A percentile compares a stretch with the other conserved stretches of the same genome.
Conservation (phyloP, 805 yeast genomes). For the Saccharomycopsis schoenii region DNA sequence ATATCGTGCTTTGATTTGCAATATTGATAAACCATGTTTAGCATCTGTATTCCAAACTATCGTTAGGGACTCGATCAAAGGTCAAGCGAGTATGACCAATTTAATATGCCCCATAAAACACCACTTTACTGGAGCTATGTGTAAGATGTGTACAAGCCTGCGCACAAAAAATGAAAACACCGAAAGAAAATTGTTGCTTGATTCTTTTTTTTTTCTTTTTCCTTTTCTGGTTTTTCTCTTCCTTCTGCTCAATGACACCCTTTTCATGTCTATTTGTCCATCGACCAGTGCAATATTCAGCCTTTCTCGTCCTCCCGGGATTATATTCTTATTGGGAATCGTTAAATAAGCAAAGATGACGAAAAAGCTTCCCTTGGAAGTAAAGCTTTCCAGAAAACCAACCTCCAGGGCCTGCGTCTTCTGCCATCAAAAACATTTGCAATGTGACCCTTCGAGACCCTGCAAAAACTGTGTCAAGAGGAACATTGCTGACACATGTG, state of each 20-base stretch:
- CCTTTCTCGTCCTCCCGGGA: no score
- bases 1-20: neutral
- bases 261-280: no score
- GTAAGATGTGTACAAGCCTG: neutral
- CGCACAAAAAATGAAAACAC: neutral
- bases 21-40: no score
- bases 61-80: no score
- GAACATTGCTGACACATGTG: conserved; percentile 44
- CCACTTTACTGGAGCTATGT: no score
- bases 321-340: neutral
- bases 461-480: conserved; percentile 63
- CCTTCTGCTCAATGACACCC: no score
- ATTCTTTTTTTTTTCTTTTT: neutral
- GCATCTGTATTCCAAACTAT: no score
- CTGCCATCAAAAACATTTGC: conserved; percentile 66
- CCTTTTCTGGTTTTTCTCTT: neutral
- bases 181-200: neutral
- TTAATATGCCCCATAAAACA: no score
- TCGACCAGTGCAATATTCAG: no score
- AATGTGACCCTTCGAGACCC: conserved; percentile 58
- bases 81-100: no score
- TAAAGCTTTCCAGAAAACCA: conserved; percentile 48
- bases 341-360: conserved; percentile 36
- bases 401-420: conserved; percentile 61
- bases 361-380: conserved; percentile 42